Percentiles rank a stretch among this genome's conserved stretches.
Conservation (phyloP, 2,329 filamentous ascomycete species). For the Aspergillus brunneoviolaceus region DNA sequence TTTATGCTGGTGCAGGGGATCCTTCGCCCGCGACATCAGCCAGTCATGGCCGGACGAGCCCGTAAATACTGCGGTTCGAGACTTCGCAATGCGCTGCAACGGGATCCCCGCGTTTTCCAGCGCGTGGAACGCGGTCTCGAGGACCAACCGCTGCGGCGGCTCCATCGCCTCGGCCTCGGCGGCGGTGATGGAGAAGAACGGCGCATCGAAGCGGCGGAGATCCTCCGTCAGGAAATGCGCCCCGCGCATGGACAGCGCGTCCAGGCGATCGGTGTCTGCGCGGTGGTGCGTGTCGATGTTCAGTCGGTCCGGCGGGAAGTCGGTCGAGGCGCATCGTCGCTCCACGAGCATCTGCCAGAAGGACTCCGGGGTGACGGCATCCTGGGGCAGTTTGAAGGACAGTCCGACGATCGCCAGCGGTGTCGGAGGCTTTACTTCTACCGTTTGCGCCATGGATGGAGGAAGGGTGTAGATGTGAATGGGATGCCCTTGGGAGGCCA, state of each 20-base stretch:
- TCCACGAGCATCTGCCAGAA: conserved; percentile 14
- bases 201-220: conserved; percentile 26
- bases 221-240: conserved; percentile 27
- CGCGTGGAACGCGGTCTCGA: conserved; percentile 25
- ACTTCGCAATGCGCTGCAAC: no score
- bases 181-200: conserved; percentile 30
- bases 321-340: conserved; percentile 1
- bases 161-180: conserved; percentile 20
- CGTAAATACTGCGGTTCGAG: conserved; percentile 21
- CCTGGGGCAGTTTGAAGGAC: neutral
- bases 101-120: conserved; percentile 18
- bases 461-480: no score
- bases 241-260: neutral
- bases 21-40: no score
- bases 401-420: neutral
- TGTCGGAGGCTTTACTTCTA: no score
- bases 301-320: conserved; percentile 1
- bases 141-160: conserved; percentile 22
- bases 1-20: neutral
- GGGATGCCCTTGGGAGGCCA: no score
- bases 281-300: neutral
- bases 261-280: no score
- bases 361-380: neutral
- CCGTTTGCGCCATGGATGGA: no score
- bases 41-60: conserved; percentile 23